A percentile compares a stretch with the other conserved stretches of the same genome.
These are phyloP conservation scores for Backusella luteola DNA, from an alignment of 192 early-diverging fungal genomes.

Conservation along the genomic window DNA sequence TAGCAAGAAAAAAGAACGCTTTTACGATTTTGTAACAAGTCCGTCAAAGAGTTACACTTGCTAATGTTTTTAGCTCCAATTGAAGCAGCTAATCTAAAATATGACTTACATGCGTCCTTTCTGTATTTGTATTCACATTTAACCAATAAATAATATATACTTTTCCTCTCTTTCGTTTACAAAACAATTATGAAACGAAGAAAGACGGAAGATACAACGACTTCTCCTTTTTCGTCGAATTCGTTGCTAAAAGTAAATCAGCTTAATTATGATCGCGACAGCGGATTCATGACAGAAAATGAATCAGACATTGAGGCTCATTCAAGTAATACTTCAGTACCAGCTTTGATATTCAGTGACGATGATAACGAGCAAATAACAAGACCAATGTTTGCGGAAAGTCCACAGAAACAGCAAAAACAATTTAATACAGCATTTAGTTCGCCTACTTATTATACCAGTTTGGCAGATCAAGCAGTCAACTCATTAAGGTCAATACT, in stretches of 20 bases:
- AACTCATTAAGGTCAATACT: constrained; percentile 30
- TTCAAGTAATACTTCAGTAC: background rate
- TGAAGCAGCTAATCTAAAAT: background rate
- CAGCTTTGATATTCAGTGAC: constrained; percentile 16
- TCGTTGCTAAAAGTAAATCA: background rate
- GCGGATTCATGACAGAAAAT: constrained; percentile 21
- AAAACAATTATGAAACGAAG: background rate
- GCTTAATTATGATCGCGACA: constrained; percentile 18
- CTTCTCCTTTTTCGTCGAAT: background rate
- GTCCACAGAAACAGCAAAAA: background rate
- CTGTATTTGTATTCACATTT: background rate
- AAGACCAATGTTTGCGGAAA: background rate
- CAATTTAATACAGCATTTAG: background rate
- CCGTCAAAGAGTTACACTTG: constrained; percentile 4
- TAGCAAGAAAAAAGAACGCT: background rate
- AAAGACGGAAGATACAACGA: background rate
- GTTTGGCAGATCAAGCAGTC: constrained; percentile 41
- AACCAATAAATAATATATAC: background rate
- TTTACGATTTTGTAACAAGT: background rate
- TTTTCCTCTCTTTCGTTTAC: background rate
- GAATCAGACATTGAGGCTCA: constrained; percentile 10
- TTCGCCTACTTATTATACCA: constrained; percentile 21
- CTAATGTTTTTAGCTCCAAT: constrained; percentile 8
- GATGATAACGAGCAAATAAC: constrained; percentile 10
- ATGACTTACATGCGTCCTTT: background rate